Evolutionary conservation across 1,284 basidiomycete species (phyloP).

Genomic region (Phylloboletellus chloephorus): DNA sequence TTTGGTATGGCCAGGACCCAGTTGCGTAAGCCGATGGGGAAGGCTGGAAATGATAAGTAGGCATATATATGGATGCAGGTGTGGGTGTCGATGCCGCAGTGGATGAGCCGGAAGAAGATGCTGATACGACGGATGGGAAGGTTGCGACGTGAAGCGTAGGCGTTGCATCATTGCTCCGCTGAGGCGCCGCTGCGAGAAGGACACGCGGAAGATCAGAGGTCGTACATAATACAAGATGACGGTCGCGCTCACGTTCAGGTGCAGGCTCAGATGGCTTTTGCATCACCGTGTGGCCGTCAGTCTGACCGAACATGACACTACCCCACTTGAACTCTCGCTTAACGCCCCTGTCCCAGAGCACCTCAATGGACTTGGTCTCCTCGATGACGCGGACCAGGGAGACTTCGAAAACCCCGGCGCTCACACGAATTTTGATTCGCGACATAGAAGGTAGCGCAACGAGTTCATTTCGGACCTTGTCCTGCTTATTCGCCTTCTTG

Average conservation of each 20-base stretch:
- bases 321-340: constrained; percentile 77
- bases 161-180: constrained; percentile 9
- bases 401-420: constrained; percentile 76
- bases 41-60: constrained; percentile 23
- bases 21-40: constrained; percentile 20
- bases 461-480: constrained; percentile 60
- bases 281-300: constrained; percentile 49
- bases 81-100: constrained; percentile 20
- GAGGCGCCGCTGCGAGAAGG: constrained; percentile 13
- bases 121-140: constrained; percentile 31
- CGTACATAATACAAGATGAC: neutral
- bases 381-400: constrained; percentile 66
- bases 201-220: constrained; percentile 8
- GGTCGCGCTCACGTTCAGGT: constrained; percentile 32
- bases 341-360: constrained; percentile 70
- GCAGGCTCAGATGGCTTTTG: constrained; percentile 58
- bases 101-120: constrained; percentile 24
- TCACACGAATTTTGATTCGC: constrained; percentile 75
- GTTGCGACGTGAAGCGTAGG: constrained; percentile 32
- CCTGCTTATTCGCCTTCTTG: constrained; percentile 65
- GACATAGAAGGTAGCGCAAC: constrained; percentile 62
- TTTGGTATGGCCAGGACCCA: constrained; percentile 34
- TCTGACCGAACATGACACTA: constrained; percentile 64
- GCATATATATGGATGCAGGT: constrained; percentile 18
- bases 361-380: constrained; percentile 63